Evolutionary conservation across 176 grass and related monocot species (phyloP), one percentile per base, ranked within the genome.

Genomic region (Triticum urartu): DNA sequence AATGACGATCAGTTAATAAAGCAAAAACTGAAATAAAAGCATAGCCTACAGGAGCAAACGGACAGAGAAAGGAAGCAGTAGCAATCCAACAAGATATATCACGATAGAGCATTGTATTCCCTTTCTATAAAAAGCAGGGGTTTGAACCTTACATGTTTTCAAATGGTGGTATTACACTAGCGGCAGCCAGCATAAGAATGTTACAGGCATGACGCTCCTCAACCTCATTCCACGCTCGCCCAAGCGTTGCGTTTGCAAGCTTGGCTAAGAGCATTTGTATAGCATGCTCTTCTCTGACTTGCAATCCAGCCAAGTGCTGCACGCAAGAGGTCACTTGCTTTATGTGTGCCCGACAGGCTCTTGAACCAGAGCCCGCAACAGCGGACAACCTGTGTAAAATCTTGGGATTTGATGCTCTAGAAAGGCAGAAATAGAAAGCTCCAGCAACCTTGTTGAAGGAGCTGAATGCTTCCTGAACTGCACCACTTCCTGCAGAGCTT

Each of bases 401-500:
- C 30, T 90, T 94, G 24, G 89, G 91, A 56, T 84, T 88, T 36
- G 89, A 88, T 61, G 89, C 87, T 85, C 86, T 94, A 58, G 88
- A 92, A 82, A 98, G 68, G 85, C 90, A 90, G 75, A 99, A 82
- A 86, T 91, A 96, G 50, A 96, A 85, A 59, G 90, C 92, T 75
- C 94, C 87, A 61, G 92, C 68, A 88, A 94, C 91, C 88, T 91
- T 99, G 84, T 92, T 91, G 70, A 99, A 83, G 68, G 69, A 80
- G 77, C 60, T 43, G 59, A 93, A 91, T 21, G 87, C 78, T 86
- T 97, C 94, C 50, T 90, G 94, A 80, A 99, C 36, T 36, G 89
- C 89, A 62, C 91, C 76, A 66, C 35, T 94, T 69, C 92, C 92
- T 52, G 90, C 81, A 25, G 84, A 76, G 81, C 83, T 91, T 72